Percentiles rank a stretch among this genome's conserved stretches.
These are phyloP conservation scores for Pleurotus cornucopiae DNA, from an alignment of 768 basidiomycete genomes.

Conservation along the genomic window DNA sequence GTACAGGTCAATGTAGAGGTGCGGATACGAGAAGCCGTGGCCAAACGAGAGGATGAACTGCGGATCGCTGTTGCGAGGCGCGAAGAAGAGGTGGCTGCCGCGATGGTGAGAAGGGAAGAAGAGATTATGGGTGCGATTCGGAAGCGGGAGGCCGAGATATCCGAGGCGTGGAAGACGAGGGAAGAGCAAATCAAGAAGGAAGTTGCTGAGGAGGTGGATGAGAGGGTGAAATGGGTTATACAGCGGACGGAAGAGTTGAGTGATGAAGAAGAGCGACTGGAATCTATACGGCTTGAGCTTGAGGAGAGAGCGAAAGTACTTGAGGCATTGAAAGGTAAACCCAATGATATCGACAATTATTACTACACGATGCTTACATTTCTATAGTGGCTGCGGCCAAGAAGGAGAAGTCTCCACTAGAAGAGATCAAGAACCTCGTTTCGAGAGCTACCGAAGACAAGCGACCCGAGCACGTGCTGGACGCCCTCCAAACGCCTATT, in stretches of 20 bases:
- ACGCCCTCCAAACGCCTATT: conserved; percentile 50
- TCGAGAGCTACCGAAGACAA: conserved; percentile 26
- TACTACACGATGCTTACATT: no score
- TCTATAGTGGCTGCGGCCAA: conserved; percentile 25
- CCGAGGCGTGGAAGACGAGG: conserved; percentile 50
- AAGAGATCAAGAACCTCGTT: conserved; percentile 73
- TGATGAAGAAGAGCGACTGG: conserved; percentile 46
- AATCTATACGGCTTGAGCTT: conserved; percentile 23
- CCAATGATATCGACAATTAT: background rate
- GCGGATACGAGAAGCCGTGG: conserved; percentile 54
- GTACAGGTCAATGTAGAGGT: conserved; percentile 27
- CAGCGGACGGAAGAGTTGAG: conserved; percentile 40
- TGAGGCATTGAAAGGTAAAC: conserved; percentile 36
- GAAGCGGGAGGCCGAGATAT: conserved; percentile 58
- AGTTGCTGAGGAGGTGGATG: conserved; percentile 39
- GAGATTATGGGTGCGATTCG: conserved; percentile 70
- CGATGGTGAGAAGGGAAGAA: conserved; percentile 63
- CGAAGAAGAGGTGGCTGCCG: conserved; percentile 64
- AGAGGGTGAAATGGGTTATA: conserved; percentile 43
- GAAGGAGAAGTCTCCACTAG: conserved; percentile 57
- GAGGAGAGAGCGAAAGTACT: conserved; percentile 43
- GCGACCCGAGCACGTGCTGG: conserved; percentile 16
- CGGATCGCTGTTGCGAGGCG: conserved; percentile 59
- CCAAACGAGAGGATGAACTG: conserved; percentile 65
- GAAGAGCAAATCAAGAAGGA: conserved; percentile 51